A percentile compares a stretch with the other conserved stretches of the same genome.
Evolutionary conservation across 2,329 filamentous ascomycete species (phyloP).

Genomic region (Lecanicillium sp.): DNA sequence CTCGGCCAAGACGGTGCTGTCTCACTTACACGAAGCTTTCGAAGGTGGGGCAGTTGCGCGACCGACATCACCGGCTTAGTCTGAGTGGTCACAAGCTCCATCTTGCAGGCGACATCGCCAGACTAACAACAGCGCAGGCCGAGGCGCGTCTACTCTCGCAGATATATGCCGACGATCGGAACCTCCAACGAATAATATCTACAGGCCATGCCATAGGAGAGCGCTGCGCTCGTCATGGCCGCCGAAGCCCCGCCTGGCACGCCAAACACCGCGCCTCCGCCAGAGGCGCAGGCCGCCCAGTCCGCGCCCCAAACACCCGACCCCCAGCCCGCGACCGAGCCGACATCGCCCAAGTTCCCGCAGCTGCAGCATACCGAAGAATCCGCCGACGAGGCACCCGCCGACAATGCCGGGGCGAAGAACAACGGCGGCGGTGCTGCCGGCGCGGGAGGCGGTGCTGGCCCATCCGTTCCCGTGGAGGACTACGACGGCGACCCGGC

Average conservation of each 20-base stretch:
- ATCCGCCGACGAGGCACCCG: constrained; percentile 14
- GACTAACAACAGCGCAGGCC: neutral
- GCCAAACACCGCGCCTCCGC: neutral
- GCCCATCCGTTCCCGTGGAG: constrained; percentile 45
- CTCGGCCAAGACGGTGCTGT: no score
- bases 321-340: neutral
- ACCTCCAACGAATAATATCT: neutral
- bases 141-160: neutral
- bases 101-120: constrained; percentile 1
- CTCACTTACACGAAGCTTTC: neutral
- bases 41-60: constrained; percentile 9
- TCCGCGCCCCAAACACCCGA: neutral
- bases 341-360: constrained; percentile 27
- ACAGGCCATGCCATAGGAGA: neutral
- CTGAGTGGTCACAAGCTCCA: neutral
- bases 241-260: constrained; percentile 4
- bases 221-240: neutral
- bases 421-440: constrained; percentile 41
- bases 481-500: constrained; percentile 55
- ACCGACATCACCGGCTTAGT: neutral
- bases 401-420: neutral
- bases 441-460: constrained; percentile 51
- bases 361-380: constrained; percentile 32
- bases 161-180: neutral
- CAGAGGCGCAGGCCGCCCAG: neutral